These are phyloP conservation scores for Phycomyces blakesleeanus DNA, from an alignment of 192 early-diverging fungal species.

Conservation along the genomic window DNA sequence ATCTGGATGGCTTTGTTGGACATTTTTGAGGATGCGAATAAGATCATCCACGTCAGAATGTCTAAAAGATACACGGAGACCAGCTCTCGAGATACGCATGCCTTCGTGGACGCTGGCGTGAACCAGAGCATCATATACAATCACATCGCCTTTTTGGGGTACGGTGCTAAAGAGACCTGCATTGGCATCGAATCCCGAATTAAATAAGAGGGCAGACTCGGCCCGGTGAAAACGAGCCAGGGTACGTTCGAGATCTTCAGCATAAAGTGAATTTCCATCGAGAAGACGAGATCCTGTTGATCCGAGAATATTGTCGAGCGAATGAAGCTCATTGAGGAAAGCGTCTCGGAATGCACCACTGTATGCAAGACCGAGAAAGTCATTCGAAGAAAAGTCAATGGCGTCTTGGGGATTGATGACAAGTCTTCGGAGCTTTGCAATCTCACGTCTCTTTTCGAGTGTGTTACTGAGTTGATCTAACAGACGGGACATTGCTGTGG, in stretches of 20 bases:
- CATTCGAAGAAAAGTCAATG: constrained; percentile 79
- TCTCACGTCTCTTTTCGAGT: constrained; percentile 22
- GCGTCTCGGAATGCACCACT: constrained; percentile 42
- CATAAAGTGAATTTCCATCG: constrained; percentile 64
- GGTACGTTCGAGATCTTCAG: constrained; percentile 55
- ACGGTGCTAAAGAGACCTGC: constrained; percentile 61
- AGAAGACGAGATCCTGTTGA: constrained; percentile 77
- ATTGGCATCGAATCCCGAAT: constrained; percentile 89
- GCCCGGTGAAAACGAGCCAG: constrained; percentile 61
- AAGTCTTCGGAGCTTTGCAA: constrained; percentile 36
- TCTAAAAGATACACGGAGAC: constrained; percentile 44
- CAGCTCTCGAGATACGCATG: constrained; percentile 53
- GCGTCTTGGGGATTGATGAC: constrained; percentile 38
- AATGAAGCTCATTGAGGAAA: constrained; percentile 40
- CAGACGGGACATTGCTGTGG: constrained; percentile 11
- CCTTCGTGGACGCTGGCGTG: constrained; percentile 87
- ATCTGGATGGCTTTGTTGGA: background rate
- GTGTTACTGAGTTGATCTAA: constrained; percentile 14
- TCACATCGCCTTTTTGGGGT: constrained; percentile 59
- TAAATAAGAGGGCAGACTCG: constrained; percentile 67
- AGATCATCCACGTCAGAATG: constrained; percentile 69
- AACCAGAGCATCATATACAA: constrained; percentile 70
- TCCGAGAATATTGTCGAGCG: constrained; percentile 47
- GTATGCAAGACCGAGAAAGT: constrained; percentile 71
- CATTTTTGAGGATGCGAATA: constrained; percentile 6